Conservation (phyloP, 768 basidiomycete genomes). For the Podaxis mareebaensis region DNA sequence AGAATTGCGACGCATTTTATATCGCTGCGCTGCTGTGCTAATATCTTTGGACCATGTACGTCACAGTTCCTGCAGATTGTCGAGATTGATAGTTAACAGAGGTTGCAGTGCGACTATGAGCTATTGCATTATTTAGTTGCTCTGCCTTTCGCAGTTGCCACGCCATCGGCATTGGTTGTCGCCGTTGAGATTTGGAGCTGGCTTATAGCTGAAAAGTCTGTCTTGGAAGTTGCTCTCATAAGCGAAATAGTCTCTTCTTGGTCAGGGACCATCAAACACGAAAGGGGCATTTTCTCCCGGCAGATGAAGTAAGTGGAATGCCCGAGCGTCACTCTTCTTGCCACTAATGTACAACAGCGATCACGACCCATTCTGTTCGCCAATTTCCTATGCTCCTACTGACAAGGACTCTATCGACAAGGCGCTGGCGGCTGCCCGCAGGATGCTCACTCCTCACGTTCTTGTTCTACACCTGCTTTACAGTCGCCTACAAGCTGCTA, state of each 20-base stretch:
- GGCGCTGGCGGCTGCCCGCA: slow-evolving; percentile 64
- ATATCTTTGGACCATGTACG: slow-evolving; percentile 66
- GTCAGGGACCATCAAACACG: slow-evolving; percentile 75
- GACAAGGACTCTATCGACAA: slow-evolving; percentile 83
- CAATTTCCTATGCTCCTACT: slow-evolving; percentile 87
- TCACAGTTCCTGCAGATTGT: background rate
- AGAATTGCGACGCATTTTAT: slow-evolving; percentile 82
- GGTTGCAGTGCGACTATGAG: slow-evolving; percentile 73
- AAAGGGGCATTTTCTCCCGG: slow-evolving; percentile 82
- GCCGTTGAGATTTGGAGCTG: slow-evolving; percentile 97
- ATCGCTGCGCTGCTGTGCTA: slow-evolving; percentile 82
- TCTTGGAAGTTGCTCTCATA: slow-evolving; percentile 81
- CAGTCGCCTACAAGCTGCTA: slow-evolving; percentile 90
- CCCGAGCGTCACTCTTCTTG: background rate
- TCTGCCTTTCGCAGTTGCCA: slow-evolving; percentile 88
- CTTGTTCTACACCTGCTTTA: slow-evolving; percentile 86
- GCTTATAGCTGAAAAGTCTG: slow-evolving; percentile 85
- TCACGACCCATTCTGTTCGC: slow-evolving; percentile 83
- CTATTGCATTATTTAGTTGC: slow-evolving; percentile 85
- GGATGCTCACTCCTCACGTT: slow-evolving; percentile 79
- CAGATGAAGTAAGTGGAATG: slow-evolving; percentile 66
- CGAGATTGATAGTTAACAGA: background rate
- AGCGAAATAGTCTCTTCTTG: slow-evolving; percentile 86
- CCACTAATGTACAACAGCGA: slow-evolving; percentile 53
- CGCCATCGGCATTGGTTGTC: slow-evolving; percentile 79